Percentiles rank a stretch among this genome's conserved stretches.
phyloP scores from a whole-genome alignment of 345 rosid species.

The sweet orange (Citrus sinensis) region DVS_A1.0 CM039165.1:37553501-37554000 shows the following conservation, averaged over 20 bases:
- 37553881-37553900: no score
- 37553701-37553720: background rate
- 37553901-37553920: no score
- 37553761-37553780: background rate
- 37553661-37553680: constrained; percentile 4
- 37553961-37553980: background rate
- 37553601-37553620: background rate
- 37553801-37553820: rapidly evolving
- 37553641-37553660: constrained; percentile 1
- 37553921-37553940: no score
- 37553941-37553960: background rate
- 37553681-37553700: background rate
- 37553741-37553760: background rate
- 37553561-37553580: background rate
- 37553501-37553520: background rate
- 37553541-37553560: background rate
- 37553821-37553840: no score
- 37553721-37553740: background rate
- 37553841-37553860: no score
- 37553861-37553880: no score
- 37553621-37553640: no score
- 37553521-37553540: background rate
- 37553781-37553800: background rate
- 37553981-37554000: no score
- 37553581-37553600: background rate